phyloP scores from a whole-genome alignment of 306 rosid genomes.

The Carpinus viminea region DNA sequence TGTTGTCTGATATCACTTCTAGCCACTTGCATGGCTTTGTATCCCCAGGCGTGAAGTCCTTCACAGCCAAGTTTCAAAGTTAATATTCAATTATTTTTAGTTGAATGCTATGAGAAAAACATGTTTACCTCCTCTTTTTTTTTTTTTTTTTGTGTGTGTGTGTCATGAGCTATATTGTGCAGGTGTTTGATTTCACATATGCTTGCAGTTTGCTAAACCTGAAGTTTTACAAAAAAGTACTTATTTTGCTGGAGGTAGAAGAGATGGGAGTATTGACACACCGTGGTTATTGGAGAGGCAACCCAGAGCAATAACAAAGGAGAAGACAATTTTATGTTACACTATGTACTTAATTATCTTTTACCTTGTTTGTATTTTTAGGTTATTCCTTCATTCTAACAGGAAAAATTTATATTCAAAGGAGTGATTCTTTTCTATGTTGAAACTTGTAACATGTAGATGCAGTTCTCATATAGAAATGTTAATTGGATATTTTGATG shows the following conservation, averaged over 20 bases:
- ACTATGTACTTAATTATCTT: background rate
- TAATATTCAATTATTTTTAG: no score
- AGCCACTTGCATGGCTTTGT: no score
- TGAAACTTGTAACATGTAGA: background rate
- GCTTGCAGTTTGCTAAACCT: no score
- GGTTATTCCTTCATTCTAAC: background rate
- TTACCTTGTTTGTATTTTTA: background rate
- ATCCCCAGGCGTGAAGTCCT: no score
- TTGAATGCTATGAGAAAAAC: no score
- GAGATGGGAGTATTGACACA: background rate
- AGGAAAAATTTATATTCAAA: background rate
- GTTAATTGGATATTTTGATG: background rate
- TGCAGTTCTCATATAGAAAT: background rate
- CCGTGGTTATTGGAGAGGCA: background rate
- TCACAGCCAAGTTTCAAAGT: no score
- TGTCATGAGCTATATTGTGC: no score
- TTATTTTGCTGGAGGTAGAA: background rate
- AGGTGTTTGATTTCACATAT: no score
- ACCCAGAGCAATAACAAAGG: background rate
- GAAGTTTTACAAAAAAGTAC: no score
- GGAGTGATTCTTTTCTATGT: conserved; percentile 6
- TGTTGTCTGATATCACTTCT: no score
- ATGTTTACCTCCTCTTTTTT: no score
- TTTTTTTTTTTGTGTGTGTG: no score
- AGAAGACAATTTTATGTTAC: background rate